A percentile compares a stretch with the other conserved stretches of the same genome.
phyloP scores from a whole-genome alignment of 2,329 filamentous ascomycete genomes.

The Pyrenophora graminea region DNA sequence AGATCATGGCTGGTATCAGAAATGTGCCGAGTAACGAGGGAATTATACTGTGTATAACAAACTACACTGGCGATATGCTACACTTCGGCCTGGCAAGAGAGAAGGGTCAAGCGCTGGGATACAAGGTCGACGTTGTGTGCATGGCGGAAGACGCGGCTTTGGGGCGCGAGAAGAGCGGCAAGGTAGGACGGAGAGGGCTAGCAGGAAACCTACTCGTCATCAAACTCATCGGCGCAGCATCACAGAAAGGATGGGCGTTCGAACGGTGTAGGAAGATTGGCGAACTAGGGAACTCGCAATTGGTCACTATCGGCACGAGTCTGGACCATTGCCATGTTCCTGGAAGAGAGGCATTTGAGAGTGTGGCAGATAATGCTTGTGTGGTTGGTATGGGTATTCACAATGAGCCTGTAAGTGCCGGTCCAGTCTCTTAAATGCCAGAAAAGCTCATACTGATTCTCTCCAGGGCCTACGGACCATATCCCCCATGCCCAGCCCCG shows the following conservation, averaged over 20 bases:
- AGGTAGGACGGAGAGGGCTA: slow-evolving; percentile 55
- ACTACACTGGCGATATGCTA: slow-evolving; percentile 56
- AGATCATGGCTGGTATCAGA: slow-evolving; percentile 55
- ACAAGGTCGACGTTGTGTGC: slow-evolving; percentile 53
- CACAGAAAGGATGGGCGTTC: slow-evolving; percentile 51
- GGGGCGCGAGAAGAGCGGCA: slow-evolving; percentile 54
- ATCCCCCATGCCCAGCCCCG: slow-evolving; percentile 54
- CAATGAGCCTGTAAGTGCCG: slow-evolving; percentile 52
- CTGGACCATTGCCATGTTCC: slow-evolving; percentile 60
- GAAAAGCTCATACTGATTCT: neutral
- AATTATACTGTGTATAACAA: slow-evolving; percentile 55
- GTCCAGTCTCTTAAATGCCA: neutral
- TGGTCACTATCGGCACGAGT: slow-evolving; percentile 57
- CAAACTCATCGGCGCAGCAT: slow-evolving; percentile 54
- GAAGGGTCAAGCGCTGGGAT: slow-evolving; percentile 51
- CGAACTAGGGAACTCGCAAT: slow-evolving; percentile 49
- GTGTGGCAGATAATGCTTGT: slow-evolving; percentile 47
- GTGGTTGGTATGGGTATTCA: slow-evolving; percentile 57
- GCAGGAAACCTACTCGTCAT: slow-evolving; percentile 57
- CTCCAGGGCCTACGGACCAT: slow-evolving; percentile 51
- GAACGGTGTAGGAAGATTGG: slow-evolving; percentile 53
- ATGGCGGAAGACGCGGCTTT: slow-evolving; percentile 56
- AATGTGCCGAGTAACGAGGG: slow-evolving; percentile 53
- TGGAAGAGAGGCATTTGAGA: slow-evolving; percentile 56
- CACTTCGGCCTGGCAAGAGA: slow-evolving; percentile 56